A percentile compares a stretch with the other conserved stretches of the same genome.
phyloP scores from a whole-genome alignment of 2,329 filamentous ascomycete species.

The Pyrenochaeta sp. region DNA sequence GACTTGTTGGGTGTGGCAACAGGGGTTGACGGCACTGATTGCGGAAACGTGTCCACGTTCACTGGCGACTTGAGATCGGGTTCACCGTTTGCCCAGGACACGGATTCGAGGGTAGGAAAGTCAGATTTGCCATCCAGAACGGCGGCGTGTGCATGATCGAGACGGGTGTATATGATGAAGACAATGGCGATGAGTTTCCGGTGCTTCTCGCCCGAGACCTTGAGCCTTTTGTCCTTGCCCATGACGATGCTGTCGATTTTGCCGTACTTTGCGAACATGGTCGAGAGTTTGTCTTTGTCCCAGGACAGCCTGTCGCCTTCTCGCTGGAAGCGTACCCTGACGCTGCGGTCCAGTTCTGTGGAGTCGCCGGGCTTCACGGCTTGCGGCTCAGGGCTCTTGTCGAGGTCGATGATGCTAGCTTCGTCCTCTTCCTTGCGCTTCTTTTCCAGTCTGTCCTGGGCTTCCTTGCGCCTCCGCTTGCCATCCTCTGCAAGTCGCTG shows the following conservation, averaged over 20 bases:
- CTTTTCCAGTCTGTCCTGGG: slow-evolving; percentile 60
- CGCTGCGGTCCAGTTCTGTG: slow-evolving; percentile 62
- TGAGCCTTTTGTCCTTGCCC: slow-evolving; percentile 63
- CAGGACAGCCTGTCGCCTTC: slow-evolving; percentile 54
- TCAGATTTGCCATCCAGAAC: slow-evolving; percentile 59
- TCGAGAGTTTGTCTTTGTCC: slow-evolving; percentile 56
- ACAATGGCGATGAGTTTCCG: slow-evolving; percentile 61
- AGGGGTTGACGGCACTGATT: slow-evolving; percentile 41
- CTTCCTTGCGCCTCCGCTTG: slow-evolving; percentile 63
- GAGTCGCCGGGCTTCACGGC: slow-evolving; percentile 45
- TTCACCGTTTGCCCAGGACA: slow-evolving; percentile 63
- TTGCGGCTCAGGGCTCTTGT: slow-evolving; percentile 35
- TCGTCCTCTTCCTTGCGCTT: slow-evolving; percentile 61
- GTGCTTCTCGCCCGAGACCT: slow-evolving; percentile 57
- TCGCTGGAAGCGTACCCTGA: slow-evolving; percentile 64
- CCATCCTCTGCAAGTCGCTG: slow-evolving; percentile 56
- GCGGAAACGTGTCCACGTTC: slow-evolving; percentile 13
- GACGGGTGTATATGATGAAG: slow-evolving; percentile 64
- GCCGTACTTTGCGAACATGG: slow-evolving; percentile 63
- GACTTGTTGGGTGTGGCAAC: slow-evolving; percentile 33
- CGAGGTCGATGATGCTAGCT: slow-evolving; percentile 36
- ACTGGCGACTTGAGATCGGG: slow-evolving; percentile 54
- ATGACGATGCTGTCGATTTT: slow-evolving; percentile 63
- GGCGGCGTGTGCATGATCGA: slow-evolving; percentile 65
- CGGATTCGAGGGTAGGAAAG: slow-evolving; percentile 60